phyloP scores from a whole-genome alignment of 2,329 filamentous ascomycete genomes.

The Clonostachys byssicola region DNA sequence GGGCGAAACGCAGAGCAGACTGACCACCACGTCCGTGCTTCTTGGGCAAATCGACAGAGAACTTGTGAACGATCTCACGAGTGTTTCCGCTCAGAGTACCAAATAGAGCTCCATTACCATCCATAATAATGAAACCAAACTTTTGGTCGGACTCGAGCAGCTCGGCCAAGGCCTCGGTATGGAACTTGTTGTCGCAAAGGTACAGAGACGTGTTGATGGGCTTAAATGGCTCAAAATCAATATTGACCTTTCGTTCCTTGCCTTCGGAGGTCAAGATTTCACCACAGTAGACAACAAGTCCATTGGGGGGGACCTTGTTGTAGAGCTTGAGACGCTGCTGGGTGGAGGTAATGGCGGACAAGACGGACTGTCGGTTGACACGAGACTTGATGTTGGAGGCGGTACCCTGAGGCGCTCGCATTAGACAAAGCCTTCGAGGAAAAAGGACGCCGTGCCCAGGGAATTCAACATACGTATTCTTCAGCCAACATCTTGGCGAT shows the following conservation, averaged over 20 bases:
- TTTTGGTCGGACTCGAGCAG: constrained; percentile 98
- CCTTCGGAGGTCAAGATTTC: constrained; percentile 99
- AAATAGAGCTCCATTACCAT: constrained; percentile 96
- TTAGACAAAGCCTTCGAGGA: background rate
- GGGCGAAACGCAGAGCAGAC: constrained; percentile 97
- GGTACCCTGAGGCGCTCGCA: constrained; percentile 62
- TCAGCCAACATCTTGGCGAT: constrained; percentile 99
- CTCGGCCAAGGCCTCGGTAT: constrained; percentile 95
- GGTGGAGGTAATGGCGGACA: constrained; percentile 97
- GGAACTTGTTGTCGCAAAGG: constrained; percentile 99
- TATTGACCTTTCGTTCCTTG: constrained; percentile 99
- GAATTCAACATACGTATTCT: constrained; percentile 75
- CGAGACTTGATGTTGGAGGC: constrained; percentile 99
- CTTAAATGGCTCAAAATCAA: constrained; percentile 99
- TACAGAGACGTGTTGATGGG: constrained; percentile 99
- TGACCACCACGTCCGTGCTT: constrained; percentile 99
- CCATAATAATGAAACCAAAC: constrained; percentile 99
- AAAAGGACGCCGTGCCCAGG: background rate
- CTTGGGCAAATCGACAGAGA: constrained; percentile 97
- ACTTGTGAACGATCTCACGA: constrained; percentile 94
- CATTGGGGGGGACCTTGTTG: constrained; percentile 97
- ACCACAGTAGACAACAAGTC: constrained; percentile 97
- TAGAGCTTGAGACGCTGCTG: constrained; percentile 99
- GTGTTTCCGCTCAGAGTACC: constrained; percentile 97
- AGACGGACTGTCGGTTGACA: constrained; percentile 95